phyloP scores from a whole-genome alignment of 2,329 filamentous ascomycete genomes.

The Piedraia hortae region DNA sequence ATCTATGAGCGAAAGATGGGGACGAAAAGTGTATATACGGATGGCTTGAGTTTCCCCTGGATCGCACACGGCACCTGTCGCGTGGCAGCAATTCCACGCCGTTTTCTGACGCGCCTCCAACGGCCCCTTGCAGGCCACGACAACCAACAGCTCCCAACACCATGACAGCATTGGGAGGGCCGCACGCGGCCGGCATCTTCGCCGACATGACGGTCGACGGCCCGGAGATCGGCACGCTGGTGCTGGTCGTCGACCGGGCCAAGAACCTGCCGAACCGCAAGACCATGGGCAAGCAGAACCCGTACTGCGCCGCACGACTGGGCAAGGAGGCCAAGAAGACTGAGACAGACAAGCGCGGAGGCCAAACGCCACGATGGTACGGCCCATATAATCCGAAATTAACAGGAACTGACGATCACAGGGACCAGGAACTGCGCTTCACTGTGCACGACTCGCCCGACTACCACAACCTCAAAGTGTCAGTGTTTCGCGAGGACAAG shows the following conservation, averaged over 20 bases:
- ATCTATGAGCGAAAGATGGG: too few relatives aligned
- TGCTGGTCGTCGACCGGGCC: conserved; percentile 73
- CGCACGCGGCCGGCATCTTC: conserved; percentile 74
- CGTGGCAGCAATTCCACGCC: neutral
- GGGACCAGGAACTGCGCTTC: conserved; percentile 94
- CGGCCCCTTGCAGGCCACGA: neutral
- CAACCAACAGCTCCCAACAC: conserved; percentile 2
- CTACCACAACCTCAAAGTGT: conserved; percentile 86
- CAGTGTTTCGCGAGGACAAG: conserved; percentile 95
- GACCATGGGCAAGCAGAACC: conserved; percentile 95
- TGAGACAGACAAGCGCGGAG: conserved; percentile 71
- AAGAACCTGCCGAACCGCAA: conserved; percentile 94
- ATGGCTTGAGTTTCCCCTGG: too few relatives aligned
- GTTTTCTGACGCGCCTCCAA: too few relatives aligned
- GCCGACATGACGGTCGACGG: conserved; percentile 85
- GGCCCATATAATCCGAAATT: neutral
- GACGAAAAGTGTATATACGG: too few relatives aligned
- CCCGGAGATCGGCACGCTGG: conserved; percentile 74
- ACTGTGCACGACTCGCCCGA: conserved; percentile 88
- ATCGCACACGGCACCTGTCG: too few relatives aligned
- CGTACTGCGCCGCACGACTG: conserved; percentile 76
- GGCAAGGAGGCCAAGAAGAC: conserved; percentile 98
- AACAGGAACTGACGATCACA: conserved; percentile 15
- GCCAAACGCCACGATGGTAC: conserved; percentile 88
- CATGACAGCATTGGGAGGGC: too few relatives aligned